Base-by-base conservation (phyloP, 495 filamentous ascomycete species). In the Chaetomium tenue region DNA sequence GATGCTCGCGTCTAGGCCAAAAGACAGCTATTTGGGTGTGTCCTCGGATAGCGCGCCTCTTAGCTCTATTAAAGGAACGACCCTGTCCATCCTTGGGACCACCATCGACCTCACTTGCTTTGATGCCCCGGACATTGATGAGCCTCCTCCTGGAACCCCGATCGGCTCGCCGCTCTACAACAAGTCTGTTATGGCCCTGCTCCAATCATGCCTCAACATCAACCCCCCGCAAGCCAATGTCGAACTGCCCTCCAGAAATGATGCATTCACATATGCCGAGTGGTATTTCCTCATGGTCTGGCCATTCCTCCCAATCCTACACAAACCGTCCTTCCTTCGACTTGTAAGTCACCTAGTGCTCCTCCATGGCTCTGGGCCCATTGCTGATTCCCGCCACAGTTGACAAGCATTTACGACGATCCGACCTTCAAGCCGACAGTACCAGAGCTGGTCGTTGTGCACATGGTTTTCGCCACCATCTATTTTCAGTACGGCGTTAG, bases 391-490 rank as follows among this genome's bases (percentile, higher is more conserved):
- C 13, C 15, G 22, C 1, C 33, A 26, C 69, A 89, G 86, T 75
- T 89, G 60, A 79, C 73, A 37, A 82, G 81, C 23, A 81, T 86
- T 57, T 91, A 89, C 66, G 83, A 88, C 61, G 86, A 90, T 26
- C 76, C 81, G 7, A 76, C 63, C 52, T 90, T 85, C 72, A 75
- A 81, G 60, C 82, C 88, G 1, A 82, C 83, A 0, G 72, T 83
- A 2, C 83, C 88, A 1, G 87, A 93, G 66, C 82, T 79, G 2
- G 88, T 90, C n/a, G 83, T 84, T 66, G 79, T 91, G 23, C 89
- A 92, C 74, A 89, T 91, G 83, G 80, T 92, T 55, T 88, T 92
- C 67, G 88, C 89, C 20, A 88, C 87, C 48, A 86, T 92, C 68
- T 87, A 86, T 67, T 91, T 87, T 59, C 91, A 93, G 68, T 88